Base-by-base conservation (phyloP, 1,284 basidiomycete genomes). In the Leccinum griseonigrum region DNA sequence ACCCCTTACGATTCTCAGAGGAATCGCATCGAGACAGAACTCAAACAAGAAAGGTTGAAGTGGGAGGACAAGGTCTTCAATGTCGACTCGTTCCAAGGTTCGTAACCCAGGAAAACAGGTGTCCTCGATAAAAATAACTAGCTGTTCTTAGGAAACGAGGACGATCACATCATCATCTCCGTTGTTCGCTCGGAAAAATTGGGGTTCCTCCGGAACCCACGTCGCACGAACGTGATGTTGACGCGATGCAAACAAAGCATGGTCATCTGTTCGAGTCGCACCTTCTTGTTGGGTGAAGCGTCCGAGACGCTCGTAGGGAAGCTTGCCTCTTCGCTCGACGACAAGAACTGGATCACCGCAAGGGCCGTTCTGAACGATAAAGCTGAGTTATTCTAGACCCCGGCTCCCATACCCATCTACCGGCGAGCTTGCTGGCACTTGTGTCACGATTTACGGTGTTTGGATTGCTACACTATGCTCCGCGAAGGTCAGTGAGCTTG, bases 221-320 rank as follows among this genome's bases (percentile, higher is more conserved):
- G 81, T 6, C 81, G 88, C 2, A 81, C 82, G 14, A 90, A 90
- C 72, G 88, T 91, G 46, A 88, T 90, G 86, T 74, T 91, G 53
- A 83, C 83, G 1, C 79, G 87, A 16, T 87, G 84, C 73, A 85
- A 83, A 71, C 68, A 71, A 48, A 77, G 79, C 48, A 85, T 89
- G 84, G 75, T 78, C 60, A 79, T 88, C 64, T 79, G 79, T 58
- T 78, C 83, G 6, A 83, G 73, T 60, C 76, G 78, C 52, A 65
- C 69, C 5, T 88, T 88, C 66, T 67, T 87, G 0, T 67, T 46
- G 16, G 60, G 70, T 11, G 63, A 62, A 54, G 83, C 77, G 32
- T 68, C 74, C 3, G n/a, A 70, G 7, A 79, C 83, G 3, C 73
- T 87, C 16, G 76, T 84, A 8, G 85, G 84, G 5, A 73, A 73